Evolutionary conservation across 192 early-diverging fungal species (phyloP).

Genomic region (Helicostylum pulchrum): DNA sequence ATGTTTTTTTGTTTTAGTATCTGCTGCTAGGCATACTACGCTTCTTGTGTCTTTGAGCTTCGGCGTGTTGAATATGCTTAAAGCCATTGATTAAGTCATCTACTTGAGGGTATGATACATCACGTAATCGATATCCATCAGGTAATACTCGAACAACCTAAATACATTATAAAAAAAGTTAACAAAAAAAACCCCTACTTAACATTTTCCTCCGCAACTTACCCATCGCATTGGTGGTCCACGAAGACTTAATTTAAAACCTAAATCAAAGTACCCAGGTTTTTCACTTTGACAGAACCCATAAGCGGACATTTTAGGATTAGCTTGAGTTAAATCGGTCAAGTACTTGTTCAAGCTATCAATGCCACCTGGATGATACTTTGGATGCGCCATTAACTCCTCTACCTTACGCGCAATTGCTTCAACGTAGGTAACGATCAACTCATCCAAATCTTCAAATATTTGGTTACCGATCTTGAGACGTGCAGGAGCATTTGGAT

Average conservation of each 20-base stretch:
- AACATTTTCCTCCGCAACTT: conserved; percentile 16
- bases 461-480: conserved; percentile 65
- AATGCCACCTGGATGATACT: conserved; percentile 67
- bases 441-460: conserved; percentile 89
- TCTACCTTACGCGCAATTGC: conserved; percentile 71
- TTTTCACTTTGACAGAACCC: conserved; percentile 69
- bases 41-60: conserved; percentile 1
- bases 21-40: conserved; percentile 5
- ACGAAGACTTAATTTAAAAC: conserved; percentile 74
- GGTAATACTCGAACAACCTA: conserved; percentile 68
- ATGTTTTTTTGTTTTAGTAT: background rate
- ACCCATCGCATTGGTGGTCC: conserved; percentile 63
- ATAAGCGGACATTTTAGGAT: conserved; percentile 76
- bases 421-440: conserved; percentile 87
- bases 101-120: conserved; percentile 63
- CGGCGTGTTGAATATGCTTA: conserved; percentile 42
- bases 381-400: conserved; percentile 66
- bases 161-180: conserved; percentile 3
- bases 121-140: conserved; percentile 70
- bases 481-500: conserved; percentile 63
- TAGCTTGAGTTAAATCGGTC: conserved; percentile 44
- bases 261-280: conserved; percentile 72
- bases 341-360: conserved; percentile 52
- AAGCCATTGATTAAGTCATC: conserved; percentile 72
- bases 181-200: too few species aligned